Base-by-base conservation (phyloP, 192 early-diverging fungal species). In the Rhizophlyctis rosea region DNA sequence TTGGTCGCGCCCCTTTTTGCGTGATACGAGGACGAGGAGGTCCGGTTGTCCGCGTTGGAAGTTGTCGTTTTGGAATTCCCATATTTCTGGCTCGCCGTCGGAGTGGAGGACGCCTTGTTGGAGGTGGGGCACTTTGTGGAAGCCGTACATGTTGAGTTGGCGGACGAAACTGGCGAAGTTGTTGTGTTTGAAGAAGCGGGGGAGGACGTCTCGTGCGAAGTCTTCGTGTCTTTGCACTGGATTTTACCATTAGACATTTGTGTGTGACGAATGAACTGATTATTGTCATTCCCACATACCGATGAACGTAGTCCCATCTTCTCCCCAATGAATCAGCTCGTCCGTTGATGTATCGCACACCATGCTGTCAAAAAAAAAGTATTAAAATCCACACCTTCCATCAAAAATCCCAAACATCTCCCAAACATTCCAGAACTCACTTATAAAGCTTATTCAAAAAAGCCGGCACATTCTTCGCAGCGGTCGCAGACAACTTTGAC, bases 111-210 rank as follows among this genome's bases (percentile, higher is more conserved):
- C 90, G 30, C 96, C 96, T 51, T 93, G 90, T 58, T 92, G 89
- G 14, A 95, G 67, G 69, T 96, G 91, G n/a, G 92, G 94, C 14
- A 96, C 85, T 59, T 98, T 98, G 75, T 94, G 94, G 64, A 99
- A 99, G 14, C 91, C 96, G 66, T 99, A 85, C 79, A 85, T 85
- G 70, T 85, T 85, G 3, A 85, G 68, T 56, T 85, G 83, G 14
- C 83, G 67, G 24, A 86, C 78, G 61, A 86, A 86, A 27, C 64
- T 69, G 24, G 76, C 66, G 52, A 85, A 85, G 62, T 86, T 85
- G 70, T 81, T 81, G 71, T 85, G 83, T 53, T 86, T 86, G 61
- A 86, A 86, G 59, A 79, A 85, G 21, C 61, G 64, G 14, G 84
- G 84, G 32, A 86, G 71, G 9, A 86, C 74, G 24, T 68, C 50